Base-by-base conservation (phyloP, 73 alveolate genomes). In the Stentor coeruleus region DNA sequence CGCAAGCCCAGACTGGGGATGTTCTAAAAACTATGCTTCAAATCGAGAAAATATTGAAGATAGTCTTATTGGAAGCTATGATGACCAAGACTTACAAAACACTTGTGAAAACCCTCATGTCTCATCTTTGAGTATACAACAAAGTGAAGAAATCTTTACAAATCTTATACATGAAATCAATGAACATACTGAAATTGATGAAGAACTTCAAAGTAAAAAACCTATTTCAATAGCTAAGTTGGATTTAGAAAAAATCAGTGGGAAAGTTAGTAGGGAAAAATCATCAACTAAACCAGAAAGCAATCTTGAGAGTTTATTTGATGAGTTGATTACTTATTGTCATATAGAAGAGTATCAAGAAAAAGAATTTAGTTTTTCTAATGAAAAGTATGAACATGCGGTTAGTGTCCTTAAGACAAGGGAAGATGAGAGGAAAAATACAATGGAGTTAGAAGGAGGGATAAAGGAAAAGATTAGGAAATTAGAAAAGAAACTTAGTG, bases 1-100 rank as follows among this genome's bases (percentile, higher is more conserved):
- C 66, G 66, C 66, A 66, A 66, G 79, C 39, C 79, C 79, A 14
- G 79, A 66, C 79, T 66, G 79, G 37, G 79, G 79, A 20, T 26
- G 33, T 2, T 66, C 79, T 28, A 66, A 31, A 66, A 57, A 31
- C 35, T 57, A n/a, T 57, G 28, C 35, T 57, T 20, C 15, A 31
- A n/a, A 57, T 57, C 35, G 73, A 57, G 73, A 31, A 57, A 57
- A n/a, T n/a, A 49, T 49, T 20, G 66, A 49, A 49, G 66, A 49
- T 20, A 20, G 20, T 20, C 66, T 49, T 11, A n/a, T n/a, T n/a
- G n/a, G n/a, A n/a, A n/a, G n/a, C n/a, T n/a, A n/a, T n/a, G n/a
- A n/a, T n/a, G n/a, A n/a, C n/a, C n/a, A n/a, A n/a, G n/a, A n/a
- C n/a, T n/a, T n/a, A n/a, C n/a, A n/a, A n/a, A n/a, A n/a, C n/a